These are phyloP conservation scores for Amaranthus palmeri DNA, from an alignment of 148 eudicot species.

Conservation along the genomic window DNA sequence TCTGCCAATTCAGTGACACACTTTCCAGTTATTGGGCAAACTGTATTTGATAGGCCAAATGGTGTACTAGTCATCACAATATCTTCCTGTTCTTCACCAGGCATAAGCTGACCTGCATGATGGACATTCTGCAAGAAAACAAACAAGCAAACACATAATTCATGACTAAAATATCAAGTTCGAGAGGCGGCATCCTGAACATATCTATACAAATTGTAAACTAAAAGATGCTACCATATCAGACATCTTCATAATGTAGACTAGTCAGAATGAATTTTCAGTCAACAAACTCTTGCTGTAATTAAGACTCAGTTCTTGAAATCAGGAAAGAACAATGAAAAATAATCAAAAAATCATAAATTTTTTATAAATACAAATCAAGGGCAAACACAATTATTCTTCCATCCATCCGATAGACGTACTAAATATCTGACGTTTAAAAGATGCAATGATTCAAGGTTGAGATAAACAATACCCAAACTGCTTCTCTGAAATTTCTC, in stretches of 20 bases:
- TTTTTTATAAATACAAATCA: not conserved
- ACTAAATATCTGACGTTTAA: not conserved
- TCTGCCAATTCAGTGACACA: conserved; percentile 57
- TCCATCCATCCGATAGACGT: not conserved
- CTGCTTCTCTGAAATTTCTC: conserved; percentile 74
- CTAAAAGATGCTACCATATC: not conserved
- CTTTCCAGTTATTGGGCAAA: conserved; percentile 83
- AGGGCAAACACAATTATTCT: not conserved
- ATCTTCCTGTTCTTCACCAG: conserved; percentile 95
- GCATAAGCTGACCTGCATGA: conserved; percentile 89
- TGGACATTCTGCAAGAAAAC: conserved; percentile 64
- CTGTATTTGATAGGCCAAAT: conserved; percentile 44
- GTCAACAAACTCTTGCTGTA: not conserved
- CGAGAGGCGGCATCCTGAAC: not conserved
- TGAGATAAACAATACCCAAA: conserved; percentile 59
- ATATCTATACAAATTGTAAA: not conserved
- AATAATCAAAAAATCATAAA: not conserved
- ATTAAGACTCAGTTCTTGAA: not conserved
- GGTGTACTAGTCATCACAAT: conserved; percentile 83
- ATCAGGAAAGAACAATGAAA: not conserved
- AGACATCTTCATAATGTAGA: not conserved
- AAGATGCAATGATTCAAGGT: conserved; percentile 4
- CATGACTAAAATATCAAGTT: not conserved
- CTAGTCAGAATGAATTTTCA: not conserved
- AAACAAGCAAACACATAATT: not conserved